A percentile compares a stretch with the other conserved stretches of the same genome.
These are phyloP conservation scores for Tylopilus sp. DNA, from an alignment of 1,284 basidiomycete genomes.

Conservation along the genomic window DNA sequence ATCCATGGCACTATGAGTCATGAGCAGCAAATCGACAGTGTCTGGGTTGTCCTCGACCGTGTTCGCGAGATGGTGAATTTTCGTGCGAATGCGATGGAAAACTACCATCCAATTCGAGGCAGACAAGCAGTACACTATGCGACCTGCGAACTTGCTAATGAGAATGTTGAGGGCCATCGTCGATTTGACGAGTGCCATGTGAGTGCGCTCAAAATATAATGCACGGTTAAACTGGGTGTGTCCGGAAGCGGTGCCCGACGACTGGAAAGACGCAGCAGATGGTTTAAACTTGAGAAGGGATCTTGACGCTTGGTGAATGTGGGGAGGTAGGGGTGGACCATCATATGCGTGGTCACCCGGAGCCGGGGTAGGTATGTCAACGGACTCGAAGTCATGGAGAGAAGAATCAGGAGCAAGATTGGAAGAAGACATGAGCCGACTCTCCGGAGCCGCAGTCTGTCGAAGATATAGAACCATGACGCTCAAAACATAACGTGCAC, in stretches of 20 bases:
- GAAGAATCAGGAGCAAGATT: constrained; percentile 62
- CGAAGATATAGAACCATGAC: constrained; percentile 81
- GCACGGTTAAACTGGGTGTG: constrained; percentile 34
- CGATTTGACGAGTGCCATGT: constrained; percentile 57
- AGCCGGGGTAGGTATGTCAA: constrained; percentile 41
- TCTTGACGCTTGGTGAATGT: constrained; percentile 31
- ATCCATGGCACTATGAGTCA: constrained; percentile 71
- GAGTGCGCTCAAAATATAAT: constrained; percentile 63
- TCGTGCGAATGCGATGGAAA: constrained; percentile 66
- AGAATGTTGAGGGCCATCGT: constrained; percentile 54
- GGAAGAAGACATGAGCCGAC: constrained; percentile 58
- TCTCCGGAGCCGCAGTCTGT: constrained; percentile 60
- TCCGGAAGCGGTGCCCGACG: constrained; percentile 22
- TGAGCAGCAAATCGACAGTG: constrained; percentile 69
- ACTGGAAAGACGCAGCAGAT: constrained; percentile 36
- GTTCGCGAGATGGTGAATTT: constrained; percentile 64
- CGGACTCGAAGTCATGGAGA: constrained; percentile 66
- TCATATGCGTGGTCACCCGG: constrained; percentile 21
- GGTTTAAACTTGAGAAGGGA: constrained; percentile 31
- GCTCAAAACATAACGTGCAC: constrained; percentile 82
- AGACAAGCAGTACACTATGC: constrained; percentile 85
- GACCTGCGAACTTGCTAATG: constrained; percentile 67
- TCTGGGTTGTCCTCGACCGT: constrained; percentile 56
- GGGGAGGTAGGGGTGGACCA: constrained; percentile 30
- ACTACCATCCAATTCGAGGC: constrained; percentile 89